Evolutionary conservation across 352 stramenopile genomes (phyloP).

Genomic region (Phytopythium litorale): DNA sequence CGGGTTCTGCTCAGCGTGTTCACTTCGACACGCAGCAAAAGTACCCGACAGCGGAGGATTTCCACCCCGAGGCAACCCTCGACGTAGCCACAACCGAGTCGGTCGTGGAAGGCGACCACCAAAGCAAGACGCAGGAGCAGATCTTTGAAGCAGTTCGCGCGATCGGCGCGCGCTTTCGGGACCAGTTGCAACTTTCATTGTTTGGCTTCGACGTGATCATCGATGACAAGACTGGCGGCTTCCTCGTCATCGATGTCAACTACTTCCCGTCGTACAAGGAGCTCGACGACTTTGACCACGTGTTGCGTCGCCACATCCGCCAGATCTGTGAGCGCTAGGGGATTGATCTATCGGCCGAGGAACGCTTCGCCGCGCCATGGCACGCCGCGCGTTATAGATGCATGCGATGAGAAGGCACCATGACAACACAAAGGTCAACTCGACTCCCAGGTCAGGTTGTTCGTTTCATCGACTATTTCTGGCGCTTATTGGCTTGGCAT

Average conservation of each 20-base stretch:
- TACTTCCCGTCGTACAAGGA: slow-evolving; percentile 89
- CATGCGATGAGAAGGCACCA: too few species aligned
- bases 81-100: neutral
- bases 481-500: neutral
- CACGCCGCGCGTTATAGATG: too few species aligned
- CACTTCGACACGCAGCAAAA: slow-evolving; percentile 81
- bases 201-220: slow-evolving; percentile 88
- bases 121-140: slow-evolving; percentile 28
- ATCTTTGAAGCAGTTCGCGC: slow-evolving; percentile 51
- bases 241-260: slow-evolving; percentile 85
- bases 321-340: slow-evolving; percentile 19
- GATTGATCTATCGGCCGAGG: neutral
- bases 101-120: too few species aligned
- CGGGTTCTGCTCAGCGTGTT: slow-evolving; percentile 42
- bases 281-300: slow-evolving; percentile 54
- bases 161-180: slow-evolving; percentile 64
- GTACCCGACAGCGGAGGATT: slow-evolving; percentile 66
- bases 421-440: too few species aligned
- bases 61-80: slow-evolving; percentile 24
- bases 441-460: neutral
- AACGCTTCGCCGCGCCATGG: too few species aligned
- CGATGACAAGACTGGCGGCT: slow-evolving; percentile 41
- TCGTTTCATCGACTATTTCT: neutral
- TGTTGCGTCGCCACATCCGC: slow-evolving; percentile 62
- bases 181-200: slow-evolving; percentile 58